These are phyloP conservation scores for Trichosporon asahii DNA, from an alignment of 1,284 basidiomycete species.

Conservation along the genomic window DNA sequence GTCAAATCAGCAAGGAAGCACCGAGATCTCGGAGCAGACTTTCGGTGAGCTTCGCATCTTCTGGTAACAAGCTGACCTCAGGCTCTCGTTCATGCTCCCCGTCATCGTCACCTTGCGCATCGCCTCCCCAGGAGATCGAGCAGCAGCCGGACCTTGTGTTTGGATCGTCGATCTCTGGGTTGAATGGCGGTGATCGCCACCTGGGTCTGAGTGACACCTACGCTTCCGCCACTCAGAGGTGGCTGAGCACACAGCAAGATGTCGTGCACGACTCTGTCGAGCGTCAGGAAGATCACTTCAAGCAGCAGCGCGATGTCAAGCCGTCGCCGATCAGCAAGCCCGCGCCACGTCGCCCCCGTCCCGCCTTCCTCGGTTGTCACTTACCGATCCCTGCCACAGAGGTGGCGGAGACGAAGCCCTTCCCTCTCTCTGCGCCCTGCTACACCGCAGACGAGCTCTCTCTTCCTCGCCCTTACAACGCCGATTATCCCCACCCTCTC, in stretches of 20 bases:
- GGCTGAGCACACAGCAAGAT: background rate
- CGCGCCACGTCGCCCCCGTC: slow-evolving; percentile 4
- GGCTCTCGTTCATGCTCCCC: background rate
- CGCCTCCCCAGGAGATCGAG: background rate
- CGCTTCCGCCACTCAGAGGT: background rate
- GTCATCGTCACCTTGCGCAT: background rate
- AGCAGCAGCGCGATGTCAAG: background rate
- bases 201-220: background rate
- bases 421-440: slow-evolving; percentile 28
- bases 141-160: background rate
- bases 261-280: background rate
- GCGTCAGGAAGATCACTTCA: background rate
- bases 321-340: background rate
- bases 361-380: slow-evolving; percentile 13
- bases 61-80: background rate
- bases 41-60: background rate
- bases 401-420: slow-evolving; percentile 30
- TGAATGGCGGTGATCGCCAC: background rate
- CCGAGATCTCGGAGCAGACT: background rate
- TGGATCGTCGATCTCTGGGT: background rate
- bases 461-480: slow-evolving; percentile 41
- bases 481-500: slow-evolving; percentile 44
- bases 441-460: slow-evolving; percentile 29
- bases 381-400: slow-evolving; percentile 13
- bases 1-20: background rate